Base-by-base conservation (phyloP, 2,329 filamentous ascomycete genomes). In the Xylariaceae sp. region DNA sequence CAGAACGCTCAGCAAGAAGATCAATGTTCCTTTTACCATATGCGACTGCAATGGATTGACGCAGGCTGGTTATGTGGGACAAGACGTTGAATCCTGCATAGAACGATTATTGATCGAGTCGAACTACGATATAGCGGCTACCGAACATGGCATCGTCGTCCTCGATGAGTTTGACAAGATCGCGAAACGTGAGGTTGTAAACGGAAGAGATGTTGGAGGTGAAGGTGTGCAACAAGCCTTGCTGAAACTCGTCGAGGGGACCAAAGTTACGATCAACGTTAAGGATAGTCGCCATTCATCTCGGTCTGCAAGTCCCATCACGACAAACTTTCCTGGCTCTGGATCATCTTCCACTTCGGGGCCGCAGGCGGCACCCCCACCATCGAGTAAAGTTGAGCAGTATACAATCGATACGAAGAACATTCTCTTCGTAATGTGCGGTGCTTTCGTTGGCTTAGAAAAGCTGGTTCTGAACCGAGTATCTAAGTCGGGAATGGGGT, bases 141-240 rank as follows among this genome's bases (percentile, higher is more conserved):
- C 92, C 6, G 93, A 99, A 72, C 85, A 90, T 56, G 94, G 94
- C 4, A 97, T 99, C 58, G 91, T 99, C 51, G 94, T 96, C 58
- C 80, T 99, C 17, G 94, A 99, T 67, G 94, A 99, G 75, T 91
- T 99, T 57, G 94, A 99, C 78, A 99, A 99, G 76, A 92, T 97
- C 60, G 92, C 94, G 1, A 90, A 89, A 44, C 86, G 90, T 30
- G 93, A 94, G 71, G 88, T 92, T 13, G 86, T 85, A 62, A 92
- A 96, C 61, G 93, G 92, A 17, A 89, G 95, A 67, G 94, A 99
- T 70, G 94, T 99, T 2, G 90, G 92, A 15, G 94, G 94, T 18
- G 94, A 97, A 77, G 94, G 94, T 56, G 94, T 97, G 0, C 94
- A 99, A 70, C 94, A 99, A 75, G 93, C 94, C 5, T 78, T 99